Evolutionary conservation across 2,329 filamentous ascomycete species (phyloP).

Genomic region (Elsinoe arachidis): DNA sequence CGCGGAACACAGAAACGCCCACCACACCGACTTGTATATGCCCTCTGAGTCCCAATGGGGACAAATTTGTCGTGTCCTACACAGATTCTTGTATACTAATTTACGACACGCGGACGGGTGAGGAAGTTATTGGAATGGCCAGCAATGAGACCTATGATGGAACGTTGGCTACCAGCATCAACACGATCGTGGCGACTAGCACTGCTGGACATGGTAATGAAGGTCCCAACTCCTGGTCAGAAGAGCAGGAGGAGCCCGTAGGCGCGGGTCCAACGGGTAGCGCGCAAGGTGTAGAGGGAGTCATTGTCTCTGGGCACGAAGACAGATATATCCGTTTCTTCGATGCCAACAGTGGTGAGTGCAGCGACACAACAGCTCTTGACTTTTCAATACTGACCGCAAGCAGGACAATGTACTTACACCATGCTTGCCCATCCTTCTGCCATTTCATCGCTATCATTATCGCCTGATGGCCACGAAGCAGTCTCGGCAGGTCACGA

Average conservation of each 20-base stretch:
- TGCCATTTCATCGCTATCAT: slow-evolving; percentile 80
- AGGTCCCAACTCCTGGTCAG: slow-evolving; percentile 54
- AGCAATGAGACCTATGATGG: slow-evolving; percentile 91
- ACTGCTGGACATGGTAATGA: slow-evolving; percentile 63
- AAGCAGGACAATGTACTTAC: slow-evolving; percentile 91
- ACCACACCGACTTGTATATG: slow-evolving; percentile 86
- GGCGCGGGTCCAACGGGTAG: slow-evolving; percentile 77
- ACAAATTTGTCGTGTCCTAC: slow-evolving; percentile 89
- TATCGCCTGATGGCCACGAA: slow-evolving; percentile 88
- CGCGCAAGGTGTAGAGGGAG: slow-evolving; percentile 68
- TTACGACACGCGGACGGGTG: slow-evolving; percentile 84
- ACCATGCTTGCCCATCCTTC: slow-evolving; percentile 96
- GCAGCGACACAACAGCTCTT: background rate
- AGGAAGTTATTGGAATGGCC: slow-evolving; percentile 87
- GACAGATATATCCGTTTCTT: slow-evolving; percentile 95
- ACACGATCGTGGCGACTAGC: slow-evolving; percentile 73
- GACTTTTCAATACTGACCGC: background rate
- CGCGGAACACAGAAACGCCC: slow-evolving; percentile 39
- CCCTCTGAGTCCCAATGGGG: slow-evolving; percentile 72
- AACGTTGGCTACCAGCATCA: slow-evolving; percentile 73
- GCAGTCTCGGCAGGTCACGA: slow-evolving; percentile 95
- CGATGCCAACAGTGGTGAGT: slow-evolving; percentile 95
- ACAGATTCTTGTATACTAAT: slow-evolving; percentile 82
- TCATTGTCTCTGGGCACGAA: slow-evolving; percentile 93
- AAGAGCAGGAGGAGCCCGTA: slow-evolving; percentile 64